A percentile compares a stretch with the other conserved stretches of the same genome.
phyloP scores from a whole-genome alignment of 2,329 filamentous ascomycete genomes.

The Paecilomyces sp. region DNA sequence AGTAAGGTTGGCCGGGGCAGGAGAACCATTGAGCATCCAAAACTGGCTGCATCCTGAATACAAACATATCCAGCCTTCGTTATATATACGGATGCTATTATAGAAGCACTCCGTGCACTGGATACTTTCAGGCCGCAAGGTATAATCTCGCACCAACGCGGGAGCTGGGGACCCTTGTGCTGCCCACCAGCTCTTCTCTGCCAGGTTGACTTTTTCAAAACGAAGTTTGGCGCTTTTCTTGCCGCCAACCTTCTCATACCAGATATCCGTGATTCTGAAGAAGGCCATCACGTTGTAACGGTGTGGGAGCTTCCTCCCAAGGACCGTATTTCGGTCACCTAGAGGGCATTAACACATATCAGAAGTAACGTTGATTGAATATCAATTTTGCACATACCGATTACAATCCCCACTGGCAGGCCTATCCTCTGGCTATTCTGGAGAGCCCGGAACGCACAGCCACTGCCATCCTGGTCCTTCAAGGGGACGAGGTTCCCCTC shows the following conservation, averaged over 20 bases:
- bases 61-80: constrained; percentile 54
- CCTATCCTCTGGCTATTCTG: constrained; percentile 39
- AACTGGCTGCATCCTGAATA: constrained; percentile 45
- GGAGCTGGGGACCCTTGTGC: constrained; percentile 22
- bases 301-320: constrained; percentile 46
- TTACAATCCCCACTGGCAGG: constrained; percentile 50
- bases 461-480: constrained; percentile 39
- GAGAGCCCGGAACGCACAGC: constrained; percentile 31
- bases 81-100: constrained; percentile 26
- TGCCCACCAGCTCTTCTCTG: constrained; percentile 54
- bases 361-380: neutral
- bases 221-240: constrained; percentile 50
- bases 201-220: constrained; percentile 56
- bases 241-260: constrained; percentile 50
- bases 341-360: constrained; percentile 15
- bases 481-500: constrained; percentile 40
- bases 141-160: constrained; percentile 23
- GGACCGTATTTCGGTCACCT: constrained; percentile 47
- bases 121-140: constrained; percentile 11
- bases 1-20: constrained; percentile 21
- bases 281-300: constrained; percentile 60
- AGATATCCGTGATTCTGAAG: constrained; percentile 62
- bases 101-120: constrained; percentile 37
- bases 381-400: constrained; percentile 36
- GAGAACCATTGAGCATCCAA: constrained; percentile 42